phyloP scores from a whole-genome alignment of 2,329 filamentous ascomycete genomes.

The Alternaria gansuensis region DNA sequence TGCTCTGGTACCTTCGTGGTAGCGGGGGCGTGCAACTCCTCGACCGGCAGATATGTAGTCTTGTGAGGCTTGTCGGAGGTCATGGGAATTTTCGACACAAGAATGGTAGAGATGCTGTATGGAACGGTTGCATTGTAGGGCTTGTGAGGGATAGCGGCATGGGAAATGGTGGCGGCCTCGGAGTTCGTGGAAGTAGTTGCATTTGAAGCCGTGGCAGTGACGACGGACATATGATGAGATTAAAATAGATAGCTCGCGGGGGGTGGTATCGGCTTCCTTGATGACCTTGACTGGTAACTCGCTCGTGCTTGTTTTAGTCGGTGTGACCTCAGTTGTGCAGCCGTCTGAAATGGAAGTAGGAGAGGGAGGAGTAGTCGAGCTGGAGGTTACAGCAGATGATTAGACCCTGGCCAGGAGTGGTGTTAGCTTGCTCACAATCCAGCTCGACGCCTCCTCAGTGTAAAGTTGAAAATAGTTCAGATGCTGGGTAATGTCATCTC shows the following conservation, averaged over 20 bases:
- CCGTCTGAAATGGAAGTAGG: not conserved
- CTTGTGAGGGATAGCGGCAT: slow-evolving; percentile 4
- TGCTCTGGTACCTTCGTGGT: slow-evolving; percentile 12
- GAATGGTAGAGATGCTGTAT: slow-evolving; percentile 15
- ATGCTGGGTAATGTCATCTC: slow-evolving; percentile 2
- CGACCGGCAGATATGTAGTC: slow-evolving; percentile 12
- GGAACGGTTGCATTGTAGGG: slow-evolving; percentile 4
- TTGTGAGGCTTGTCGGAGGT: slow-evolving; percentile 9
- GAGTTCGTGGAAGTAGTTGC: not conserved
- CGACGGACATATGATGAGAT: slow-evolving; percentile 10
- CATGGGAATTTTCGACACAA: not conserved
- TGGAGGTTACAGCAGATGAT: slow-evolving; percentile 5
- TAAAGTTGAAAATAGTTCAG: slow-evolving; percentile 19
- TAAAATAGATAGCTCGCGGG: slow-evolving; percentile 5
- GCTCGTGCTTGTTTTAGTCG: slow-evolving; percentile 6
- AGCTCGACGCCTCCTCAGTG: slow-evolving; percentile 14
- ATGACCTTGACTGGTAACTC: not conserved
- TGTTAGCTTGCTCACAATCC: slow-evolving; percentile 17
- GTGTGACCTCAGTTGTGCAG: slow-evolving; percentile 3
- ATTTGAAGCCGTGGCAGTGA: slow-evolving; percentile 5
- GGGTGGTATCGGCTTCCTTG: not conserved
- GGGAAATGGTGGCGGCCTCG: slow-evolving; percentile 8
- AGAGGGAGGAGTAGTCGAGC: slow-evolving; percentile 7
- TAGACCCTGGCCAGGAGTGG: slow-evolving; percentile 13
- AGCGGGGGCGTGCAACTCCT: not conserved